Percentiles rank a stretch among this genome's conserved stretches.
Evolutionary conservation across 305 asterid species (phyloP).

Genomic region (Withania somnifera): DNA sequence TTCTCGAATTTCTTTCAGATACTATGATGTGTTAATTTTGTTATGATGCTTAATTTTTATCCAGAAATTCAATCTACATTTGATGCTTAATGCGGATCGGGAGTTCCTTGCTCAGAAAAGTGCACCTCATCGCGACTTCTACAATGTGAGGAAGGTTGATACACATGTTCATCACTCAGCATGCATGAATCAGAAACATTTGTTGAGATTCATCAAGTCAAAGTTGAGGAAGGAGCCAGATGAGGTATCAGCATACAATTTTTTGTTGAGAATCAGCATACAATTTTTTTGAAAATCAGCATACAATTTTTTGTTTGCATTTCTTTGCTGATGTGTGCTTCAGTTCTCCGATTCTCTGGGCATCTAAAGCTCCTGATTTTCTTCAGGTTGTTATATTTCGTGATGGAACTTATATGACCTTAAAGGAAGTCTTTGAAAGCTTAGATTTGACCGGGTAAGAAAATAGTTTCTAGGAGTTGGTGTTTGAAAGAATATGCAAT

Average conservation of each 20-base stretch:
- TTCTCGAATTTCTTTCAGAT: neutral
- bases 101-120: constrained; percentile 98
- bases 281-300: no score
- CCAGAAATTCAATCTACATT: constrained; percentile 97
- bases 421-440: constrained; percentile 98
- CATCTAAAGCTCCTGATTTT: constrained; percentile 4
- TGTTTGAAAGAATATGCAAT: constrained; percentile 2
- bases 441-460: constrained; percentile 90
- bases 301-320: constrained; percentile 8
- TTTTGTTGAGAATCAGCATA: no score
- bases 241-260: no score
- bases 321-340: neutral
- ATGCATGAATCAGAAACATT: constrained; percentile 99
- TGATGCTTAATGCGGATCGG: constrained; percentile 98
- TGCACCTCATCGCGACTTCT: constrained; percentile 98
- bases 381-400: constrained; percentile 84
- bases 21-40: constrained; percentile 2
- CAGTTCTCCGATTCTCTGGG: neutral
- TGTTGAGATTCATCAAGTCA: constrained; percentile 84
- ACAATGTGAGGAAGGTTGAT: constrained; percentile 97
- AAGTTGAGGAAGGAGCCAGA: constrained; percentile 97
- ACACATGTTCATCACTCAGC: constrained; percentile 99
- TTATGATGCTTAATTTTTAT: constrained; percentile 6
- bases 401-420: constrained; percentile 91
- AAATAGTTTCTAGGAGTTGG: neutral